Evolutionary conservation across 176 grass and related monocot genomes (phyloP), one percentile per base, ranked within the genome.

Genomic region (Carex pumila): DNA sequence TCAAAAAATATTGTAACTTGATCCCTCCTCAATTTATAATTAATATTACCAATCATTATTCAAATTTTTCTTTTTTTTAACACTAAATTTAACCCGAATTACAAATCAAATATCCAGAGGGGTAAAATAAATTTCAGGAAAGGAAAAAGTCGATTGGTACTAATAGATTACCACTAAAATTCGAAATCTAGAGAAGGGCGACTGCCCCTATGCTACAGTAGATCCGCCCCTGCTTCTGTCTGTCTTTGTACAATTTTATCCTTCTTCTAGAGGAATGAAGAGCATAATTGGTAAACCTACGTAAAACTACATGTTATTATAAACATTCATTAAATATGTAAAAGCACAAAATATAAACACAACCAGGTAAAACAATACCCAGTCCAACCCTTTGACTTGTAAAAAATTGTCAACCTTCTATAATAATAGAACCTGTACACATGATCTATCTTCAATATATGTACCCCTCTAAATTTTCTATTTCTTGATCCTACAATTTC

Each of bases 401-500:
- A 79, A 62, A 62, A 62, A 4, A 37, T 4, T 68, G 92, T 94
- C 92, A 94, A 94, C 65, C 22, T 8, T 53, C 56, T 39, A 11
- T 25, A 7, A 56, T 79, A 6, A 22, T 36, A 36, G 45, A 68
- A 71, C 77, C 65, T 63, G 30, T 52, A 71, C 68, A 71, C 68
- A 58, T 81, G 34, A 39, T 5, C 31, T 31, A 41, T 29, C 19
- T 41, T 55, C 19, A 45, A 72, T 39, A 73, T 17, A 32, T 71
- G 19, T 55, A 45, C 32, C 32, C 34, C 29, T 18, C 73, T 56
- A 83, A 83, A 67, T 3, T 22, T 50, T 52, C 12, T 52, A 1
- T 65, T 37, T 52, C 19, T 50, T 50, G 3, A 47, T 71, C 41
- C 7, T 69, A 70, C 56, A 52, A 32, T 8, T 4, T 8, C 14